Evolutionary conservation across 176 grass and related monocot species (phyloP).

Genomic region (Bonia amplexicaulis): DNA sequence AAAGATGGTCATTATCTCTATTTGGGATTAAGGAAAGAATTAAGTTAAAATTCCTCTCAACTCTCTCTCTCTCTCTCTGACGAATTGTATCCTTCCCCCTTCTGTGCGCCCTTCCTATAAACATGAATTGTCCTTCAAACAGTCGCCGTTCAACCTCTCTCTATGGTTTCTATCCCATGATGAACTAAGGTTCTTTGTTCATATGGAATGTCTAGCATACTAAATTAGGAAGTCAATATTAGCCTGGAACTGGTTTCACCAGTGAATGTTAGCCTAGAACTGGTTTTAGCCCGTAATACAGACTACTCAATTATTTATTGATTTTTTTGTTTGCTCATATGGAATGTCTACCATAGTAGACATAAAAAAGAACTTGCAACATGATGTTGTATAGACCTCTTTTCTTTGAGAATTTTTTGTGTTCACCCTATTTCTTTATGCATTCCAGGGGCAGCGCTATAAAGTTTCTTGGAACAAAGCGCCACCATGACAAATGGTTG

Average conservation of each 20-base stretch:
- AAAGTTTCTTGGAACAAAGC: constrained; percentile 90
- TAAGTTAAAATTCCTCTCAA: not conserved
- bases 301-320: not conserved
- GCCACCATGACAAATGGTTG: constrained; percentile 95
- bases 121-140: not conserved
- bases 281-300: not conserved
- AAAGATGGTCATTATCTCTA: not conserved
- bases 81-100: not conserved
- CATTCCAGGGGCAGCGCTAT: constrained; percentile 74
- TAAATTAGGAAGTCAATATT: not conserved
- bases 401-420: not conserved
- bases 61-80: not conserved
- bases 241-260: not conserved
- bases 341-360: not conserved
- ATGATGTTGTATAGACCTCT: not conserved
- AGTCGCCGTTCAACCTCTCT: not conserved
- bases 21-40: not conserved
- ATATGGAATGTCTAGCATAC: not conserved
- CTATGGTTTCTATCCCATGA: not conserved
- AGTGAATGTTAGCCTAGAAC: no score
- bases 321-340: not conserved
- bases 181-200: not conserved
- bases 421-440: not conserved
- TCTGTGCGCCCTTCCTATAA: not conserved
- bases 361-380: not conserved